Base-by-base conservation (phyloP, 441 rosid species). In the Aquilaria agallochum region DNA sequence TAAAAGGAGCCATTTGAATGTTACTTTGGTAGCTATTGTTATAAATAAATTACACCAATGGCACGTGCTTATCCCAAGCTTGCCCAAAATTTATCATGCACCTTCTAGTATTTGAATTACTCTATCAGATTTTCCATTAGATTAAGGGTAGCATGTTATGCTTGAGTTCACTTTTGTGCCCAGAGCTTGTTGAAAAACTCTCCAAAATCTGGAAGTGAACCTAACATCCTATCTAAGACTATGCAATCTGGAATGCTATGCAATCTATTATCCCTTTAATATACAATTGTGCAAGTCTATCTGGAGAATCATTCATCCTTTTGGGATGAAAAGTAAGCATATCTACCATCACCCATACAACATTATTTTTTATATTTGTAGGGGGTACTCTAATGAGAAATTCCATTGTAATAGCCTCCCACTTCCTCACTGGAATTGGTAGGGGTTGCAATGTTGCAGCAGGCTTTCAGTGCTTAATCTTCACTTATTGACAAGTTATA, bases 291-390 rank as follows among this genome's bases (percentile, higher is more conserved):
- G 1, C 15, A 42, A 7, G 5, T 4, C 7, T 5, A 1, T 9
- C 40, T 12, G 1, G 11, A 3, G 11, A 6, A 14, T 58, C 12
- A 36, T n/a, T 15, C 13, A 11, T 12, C 9, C 27, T 49, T 5
- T 56, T 3, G 2, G 62, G 56, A 0, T 48, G 7, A 15, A 56
- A 56, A 27, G 50, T 56, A 7, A 57, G 14, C 1, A 55, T 11
- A 49, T 56, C 63, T 6, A 65, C 33, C 14, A 48, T 49, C 32
- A 44, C 61, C 50, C 31, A 58, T 12, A 48, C 53, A 0, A 31
- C 32, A 40, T 52, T 14, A 30, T 53, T 1, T 2, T 5, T 32
- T 8, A 8, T 1, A 2, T 4, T 2, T 20, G 27, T 20, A 20
- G 27, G 27, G 27, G 27, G 27, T 20, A 20, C 1, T 20, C 27